These are phyloP conservation scores for Geotrichum ghanense DNA, from an alignment of 805 yeast species.

Conservation along the genomic window DNA sequence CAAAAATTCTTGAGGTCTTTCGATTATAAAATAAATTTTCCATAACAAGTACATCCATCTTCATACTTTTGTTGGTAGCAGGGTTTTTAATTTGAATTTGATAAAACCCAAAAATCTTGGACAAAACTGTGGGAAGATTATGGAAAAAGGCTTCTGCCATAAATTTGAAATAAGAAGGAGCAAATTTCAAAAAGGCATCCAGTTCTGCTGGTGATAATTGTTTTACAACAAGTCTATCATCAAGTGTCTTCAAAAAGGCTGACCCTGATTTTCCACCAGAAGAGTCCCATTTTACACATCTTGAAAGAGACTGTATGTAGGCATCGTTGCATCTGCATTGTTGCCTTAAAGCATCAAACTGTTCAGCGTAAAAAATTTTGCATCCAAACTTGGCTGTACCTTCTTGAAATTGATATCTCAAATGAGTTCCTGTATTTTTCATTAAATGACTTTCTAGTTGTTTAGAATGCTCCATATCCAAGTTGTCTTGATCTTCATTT, in stretches of 20 bases:
- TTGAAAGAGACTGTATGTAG: slow-evolving; percentile 78
- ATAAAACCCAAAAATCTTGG: slow-evolving; percentile 91
- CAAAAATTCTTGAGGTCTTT: slow-evolving; percentile 78
- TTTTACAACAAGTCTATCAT: slow-evolving; percentile 80
- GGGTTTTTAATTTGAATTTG: slow-evolving; percentile 83
- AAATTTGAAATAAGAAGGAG: slow-evolving; percentile 93
- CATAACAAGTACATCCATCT: slow-evolving; percentile 89
- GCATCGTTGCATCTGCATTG: slow-evolving; percentile 68
- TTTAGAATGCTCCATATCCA: slow-evolving; percentile 8
- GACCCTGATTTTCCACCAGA: slow-evolving; percentile 97
- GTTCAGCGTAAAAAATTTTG: slow-evolving; percentile 90
- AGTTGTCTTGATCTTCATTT: slow-evolving; percentile 6
- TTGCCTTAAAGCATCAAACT: slow-evolving; percentile 84
- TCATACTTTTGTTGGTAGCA: slow-evolving; percentile 60
- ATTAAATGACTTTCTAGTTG: slow-evolving; percentile 58
- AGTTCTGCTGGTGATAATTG: slow-evolving; percentile 80
- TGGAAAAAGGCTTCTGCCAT: slow-evolving; percentile 93
- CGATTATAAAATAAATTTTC: slow-evolving; percentile 85
- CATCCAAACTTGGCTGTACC: slow-evolving; percentile 77
- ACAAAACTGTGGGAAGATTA: slow-evolving; percentile 87
- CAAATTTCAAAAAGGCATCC: slow-evolving; percentile 89
- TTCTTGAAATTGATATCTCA: slow-evolving; percentile 85
- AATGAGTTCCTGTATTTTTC: slow-evolving; percentile 76
- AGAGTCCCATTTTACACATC: slow-evolving; percentile 94
- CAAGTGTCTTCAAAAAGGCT: slow-evolving; percentile 82